Evolutionary conservation across 345 rosid genomes (phyloP), one percentile per base, ranked within the genome.

Genomic region (Camelina neglecta): DNA sequence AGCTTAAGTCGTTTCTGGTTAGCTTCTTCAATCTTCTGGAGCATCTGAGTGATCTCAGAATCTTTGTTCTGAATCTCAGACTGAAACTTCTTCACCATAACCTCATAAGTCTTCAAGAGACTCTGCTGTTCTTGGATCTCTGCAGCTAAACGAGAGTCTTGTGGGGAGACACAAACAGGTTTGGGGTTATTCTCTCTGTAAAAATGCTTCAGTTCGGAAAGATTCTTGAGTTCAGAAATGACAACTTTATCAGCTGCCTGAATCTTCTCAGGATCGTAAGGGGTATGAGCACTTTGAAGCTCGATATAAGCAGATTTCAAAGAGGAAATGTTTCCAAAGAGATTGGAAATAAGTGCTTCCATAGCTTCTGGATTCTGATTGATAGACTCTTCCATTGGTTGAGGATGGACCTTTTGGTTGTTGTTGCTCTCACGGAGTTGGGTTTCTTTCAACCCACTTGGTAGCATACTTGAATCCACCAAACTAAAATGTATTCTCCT

Each of bases 61-160:
- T 91, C 97, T 78, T 91, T 91, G 54, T 91, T 91, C 81, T 91
- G 92, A 74, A 89, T 89, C 82, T 91, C 95, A 39, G 93, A 91
- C 75, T 91, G 97, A 58, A 91, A 89, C 38, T 87, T 91, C 84
- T 89, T 91, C 75, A 89, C 97, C 94, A 91, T 91, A 10, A 91
- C 94, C 71, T 91, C 97, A 20, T 91, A 91, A 26, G 97, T 91
- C 83, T 91, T 91, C 65, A 91, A 81, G 23, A 91, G 81, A 83
- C 89, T 86, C 83, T 86, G 95, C 65, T 89, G 97, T 60, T 91
- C 97, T 75, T 91, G 97, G 47, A 91, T 89, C 90, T 91, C 97
- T 6, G 89, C 97, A 79, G 95, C 97, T 82, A 91, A 78, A 50
- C 95, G 90, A 65, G 97, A 91, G 78, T 91, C 97, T 78, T 85